Conservation (phyloP, 768 basidiomycete species). For the Suillus clintonianus region DNA sequence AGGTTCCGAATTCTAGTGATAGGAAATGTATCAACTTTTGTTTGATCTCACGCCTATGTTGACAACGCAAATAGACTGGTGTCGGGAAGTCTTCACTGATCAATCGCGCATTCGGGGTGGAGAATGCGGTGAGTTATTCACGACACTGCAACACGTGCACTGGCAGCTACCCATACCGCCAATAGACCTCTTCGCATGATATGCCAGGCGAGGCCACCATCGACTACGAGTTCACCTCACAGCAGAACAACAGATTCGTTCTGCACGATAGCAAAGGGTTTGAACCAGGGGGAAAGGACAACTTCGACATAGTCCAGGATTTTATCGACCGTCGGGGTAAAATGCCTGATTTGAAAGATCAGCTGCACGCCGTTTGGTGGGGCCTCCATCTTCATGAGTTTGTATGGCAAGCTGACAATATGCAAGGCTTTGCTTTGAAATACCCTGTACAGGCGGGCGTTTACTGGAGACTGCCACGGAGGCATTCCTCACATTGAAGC, state of each 20-base stretch:
- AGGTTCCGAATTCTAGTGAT: too few species aligned
- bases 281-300: not conserved
- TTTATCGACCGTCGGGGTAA: not conserved
- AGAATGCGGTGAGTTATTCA: not conserved
- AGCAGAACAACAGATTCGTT: not conserved
- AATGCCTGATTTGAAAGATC: not conserved
- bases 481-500: not conserved
- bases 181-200: not conserved
- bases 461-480: conserved; percentile 3
- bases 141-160: not conserved
- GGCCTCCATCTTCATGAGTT: not conserved
- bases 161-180: not conserved
- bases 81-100: conserved; percentile 1
- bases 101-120: not conserved
- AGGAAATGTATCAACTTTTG: too few species aligned
- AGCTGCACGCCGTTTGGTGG: not conserved
- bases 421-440: conserved; percentile 3
- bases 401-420: not conserved
- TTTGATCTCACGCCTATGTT: too few species aligned
- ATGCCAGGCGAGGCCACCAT: not conserved
- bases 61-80: not conserved
- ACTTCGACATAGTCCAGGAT: not conserved
- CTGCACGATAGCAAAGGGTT: not conserved
- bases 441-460: not conserved
- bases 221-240: not conserved